Conservation (phyloP, 2,329 filamentous ascomycete genomes). For the Pestalotiopsis sp. region DNA sequence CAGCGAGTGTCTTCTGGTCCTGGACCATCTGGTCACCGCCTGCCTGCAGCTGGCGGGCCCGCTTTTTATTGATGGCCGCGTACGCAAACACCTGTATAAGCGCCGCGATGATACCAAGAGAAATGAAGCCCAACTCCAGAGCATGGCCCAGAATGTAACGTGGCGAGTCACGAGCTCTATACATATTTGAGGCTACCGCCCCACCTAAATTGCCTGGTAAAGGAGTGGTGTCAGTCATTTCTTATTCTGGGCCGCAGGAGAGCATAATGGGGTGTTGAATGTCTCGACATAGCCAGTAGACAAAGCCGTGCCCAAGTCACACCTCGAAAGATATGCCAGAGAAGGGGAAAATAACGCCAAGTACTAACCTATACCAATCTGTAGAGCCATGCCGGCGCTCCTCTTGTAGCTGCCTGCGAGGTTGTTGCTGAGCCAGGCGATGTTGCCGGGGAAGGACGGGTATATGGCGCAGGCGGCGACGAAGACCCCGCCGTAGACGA, state of each 20-base stretch:
- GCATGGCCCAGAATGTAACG: constrained; percentile 52
- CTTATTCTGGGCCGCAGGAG: no score
- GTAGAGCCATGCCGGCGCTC: constrained; percentile 64
- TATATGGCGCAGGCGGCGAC: constrained; percentile 79
- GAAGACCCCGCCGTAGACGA: constrained; percentile 75
- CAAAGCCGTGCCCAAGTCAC: no score
- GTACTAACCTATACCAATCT: constrained; percentile 45
- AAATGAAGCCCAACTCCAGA: constrained; percentile 52
- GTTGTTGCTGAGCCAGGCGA: constrained; percentile 81
- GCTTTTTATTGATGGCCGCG: constrained; percentile 57
- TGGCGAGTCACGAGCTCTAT: constrained; percentile 53
- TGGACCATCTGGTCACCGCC: constrained; percentile 40
- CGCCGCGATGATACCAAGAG: constrained; percentile 45
- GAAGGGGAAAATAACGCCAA: no score
- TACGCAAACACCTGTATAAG: constrained; percentile 52
- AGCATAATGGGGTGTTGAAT: no score
- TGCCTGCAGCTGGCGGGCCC: constrained; percentile 46
- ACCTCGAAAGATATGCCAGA: no score
- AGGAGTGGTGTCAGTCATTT: no score
- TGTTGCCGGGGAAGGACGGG: constrained; percentile 75
- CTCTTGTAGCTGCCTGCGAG: constrained; percentile 68
- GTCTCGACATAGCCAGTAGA: no score
- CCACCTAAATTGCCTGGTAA: constrained; percentile 51
- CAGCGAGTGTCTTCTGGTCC: constrained; percentile 51
- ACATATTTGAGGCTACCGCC: constrained; percentile 74